phyloP scores from a whole-genome alignment of 2,329 filamentous ascomycete genomes.

The Ceratocystis lukuohia region DNA sequence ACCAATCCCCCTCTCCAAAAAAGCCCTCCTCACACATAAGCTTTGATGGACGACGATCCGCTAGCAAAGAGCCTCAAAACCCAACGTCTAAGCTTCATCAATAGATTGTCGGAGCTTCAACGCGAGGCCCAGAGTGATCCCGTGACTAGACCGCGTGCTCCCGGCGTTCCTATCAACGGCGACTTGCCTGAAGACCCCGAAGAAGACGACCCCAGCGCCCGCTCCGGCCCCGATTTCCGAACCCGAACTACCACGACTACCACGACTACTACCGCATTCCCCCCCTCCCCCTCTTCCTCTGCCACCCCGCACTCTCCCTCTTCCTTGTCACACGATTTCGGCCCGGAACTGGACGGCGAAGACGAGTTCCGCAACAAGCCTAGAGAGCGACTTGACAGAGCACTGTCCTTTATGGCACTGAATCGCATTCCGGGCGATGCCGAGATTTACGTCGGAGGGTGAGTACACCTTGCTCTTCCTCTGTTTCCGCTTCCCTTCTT shows the following conservation, averaged over 20 bases:
- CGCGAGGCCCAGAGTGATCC: slow-evolving; percentile 17
- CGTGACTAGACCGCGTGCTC: slow-evolving; percentile 3
- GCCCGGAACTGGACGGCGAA: slow-evolving; percentile 8
- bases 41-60: slow-evolving; percentile 20
- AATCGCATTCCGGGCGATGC: slow-evolving; percentile 32
- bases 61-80: slow-evolving; percentile 19
- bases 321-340: background rate
- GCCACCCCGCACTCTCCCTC: background rate
- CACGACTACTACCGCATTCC: background rate
- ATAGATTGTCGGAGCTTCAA: slow-evolving; percentile 18
- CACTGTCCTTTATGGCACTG: slow-evolving; percentile 29
- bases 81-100: slow-evolving; percentile 19
- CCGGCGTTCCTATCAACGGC: background rate
- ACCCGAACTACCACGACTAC: slow-evolving; percentile 6
- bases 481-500: slow-evolving; percentile 1
- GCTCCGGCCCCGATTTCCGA: background rate
- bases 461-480: slow-evolving; percentile 21
- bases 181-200: slow-evolving; percentile 13
- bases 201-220: slow-evolving; percentile 6
- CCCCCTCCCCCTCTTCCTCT: background rate
- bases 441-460: slow-evolving; percentile 32
- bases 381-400: slow-evolving; percentile 16
- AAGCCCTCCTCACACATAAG: background rate
- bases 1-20: background rate
- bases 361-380: slow-evolving; percentile 16